These are phyloP conservation scores for Usnea hakonensis DNA, from an alignment of 495 filamentous ascomycete genomes.

Conservation along the genomic window DNA sequence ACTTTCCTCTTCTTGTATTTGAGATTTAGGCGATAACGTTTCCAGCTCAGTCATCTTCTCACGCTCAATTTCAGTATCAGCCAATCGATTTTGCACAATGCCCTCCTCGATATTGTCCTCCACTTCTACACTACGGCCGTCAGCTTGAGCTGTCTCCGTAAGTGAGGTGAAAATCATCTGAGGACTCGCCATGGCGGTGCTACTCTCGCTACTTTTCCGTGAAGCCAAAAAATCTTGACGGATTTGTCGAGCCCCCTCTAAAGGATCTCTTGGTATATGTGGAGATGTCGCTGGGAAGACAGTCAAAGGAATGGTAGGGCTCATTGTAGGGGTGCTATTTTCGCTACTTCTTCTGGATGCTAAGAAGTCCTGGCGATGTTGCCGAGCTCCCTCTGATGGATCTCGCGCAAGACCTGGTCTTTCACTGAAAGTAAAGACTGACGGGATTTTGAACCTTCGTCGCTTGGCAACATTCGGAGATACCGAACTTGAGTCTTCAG, in stretches of 20 bases:
- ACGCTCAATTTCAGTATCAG: neutral
- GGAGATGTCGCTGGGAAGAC: neutral
- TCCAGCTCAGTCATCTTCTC: neutral
- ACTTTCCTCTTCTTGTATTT: neutral
- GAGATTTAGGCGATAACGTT: neutral
- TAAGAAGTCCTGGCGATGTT: conserved; percentile 23
- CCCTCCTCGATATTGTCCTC: neutral
- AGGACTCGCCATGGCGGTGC: neutral
- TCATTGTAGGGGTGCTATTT: conserved; percentile 13
- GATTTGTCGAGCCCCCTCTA: neutral
- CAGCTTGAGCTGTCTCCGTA: neutral
- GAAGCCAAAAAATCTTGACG: conserved; percentile 10
- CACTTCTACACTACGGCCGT: neutral
- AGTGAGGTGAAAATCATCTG: neutral
- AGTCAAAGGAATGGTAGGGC: neutral
- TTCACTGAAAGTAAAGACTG: conserved; percentile 16
- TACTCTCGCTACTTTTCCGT: neutral
- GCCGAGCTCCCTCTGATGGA: conserved; percentile 20
- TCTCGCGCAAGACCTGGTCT: conserved; percentile 15
- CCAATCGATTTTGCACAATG: neutral
- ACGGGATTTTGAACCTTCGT: neutral
- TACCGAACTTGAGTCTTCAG: conserved; percentile 5
- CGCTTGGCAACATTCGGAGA: conserved; percentile 16
- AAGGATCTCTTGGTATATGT: neutral
- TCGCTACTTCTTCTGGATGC: conserved; percentile 19